Conservation (phyloP, 1,139 yeast genomes). For the Pichia sorboxylosa region DNA sequence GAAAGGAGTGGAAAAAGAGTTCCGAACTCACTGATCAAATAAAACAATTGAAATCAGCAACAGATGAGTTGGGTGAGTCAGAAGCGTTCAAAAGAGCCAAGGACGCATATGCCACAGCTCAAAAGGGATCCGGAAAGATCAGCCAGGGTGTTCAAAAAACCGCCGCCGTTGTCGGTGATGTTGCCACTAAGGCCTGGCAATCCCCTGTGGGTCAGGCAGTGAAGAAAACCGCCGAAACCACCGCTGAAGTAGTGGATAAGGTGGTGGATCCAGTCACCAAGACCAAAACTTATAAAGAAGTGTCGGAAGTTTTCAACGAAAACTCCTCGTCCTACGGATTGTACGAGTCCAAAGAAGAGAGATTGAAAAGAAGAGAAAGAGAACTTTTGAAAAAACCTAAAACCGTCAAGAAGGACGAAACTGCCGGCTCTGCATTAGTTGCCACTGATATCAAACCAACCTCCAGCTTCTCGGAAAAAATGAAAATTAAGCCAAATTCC, state of each 20-base stretch:
- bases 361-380: constrained; percentile 62
- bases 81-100: constrained; percentile 90
- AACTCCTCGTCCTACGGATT: constrained; percentile 91
- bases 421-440: constrained; percentile 77
- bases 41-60: constrained; percentile 91
- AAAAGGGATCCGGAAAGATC: constrained; percentile 67
- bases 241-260: constrained; percentile 76
- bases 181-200: constrained; percentile 92
- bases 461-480: constrained; percentile 43
- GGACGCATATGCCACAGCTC: constrained; percentile 85
- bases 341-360: constrained; percentile 73
- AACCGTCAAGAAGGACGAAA: constrained; percentile 66
- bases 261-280: constrained; percentile 91
- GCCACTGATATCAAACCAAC: constrained; percentile 68
- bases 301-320: constrained; percentile 82
- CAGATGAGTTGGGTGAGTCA: constrained; percentile 88
- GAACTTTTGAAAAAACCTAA: constrained; percentile 49
- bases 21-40: constrained; percentile 84
- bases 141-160: constrained; percentile 79
- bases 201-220: constrained; percentile 86
- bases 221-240: constrained; percentile 63
- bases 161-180: constrained; percentile 88
- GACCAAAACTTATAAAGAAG: constrained; percentile 82
- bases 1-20: constrained; percentile 80
- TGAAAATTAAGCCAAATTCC: constrained; percentile 54